Evolutionary conservation across 2,329 filamentous ascomycete genomes (phyloP), one percentile per base, ranked within the genome.

Genomic region (Penicillium griseofulvum): DNA sequence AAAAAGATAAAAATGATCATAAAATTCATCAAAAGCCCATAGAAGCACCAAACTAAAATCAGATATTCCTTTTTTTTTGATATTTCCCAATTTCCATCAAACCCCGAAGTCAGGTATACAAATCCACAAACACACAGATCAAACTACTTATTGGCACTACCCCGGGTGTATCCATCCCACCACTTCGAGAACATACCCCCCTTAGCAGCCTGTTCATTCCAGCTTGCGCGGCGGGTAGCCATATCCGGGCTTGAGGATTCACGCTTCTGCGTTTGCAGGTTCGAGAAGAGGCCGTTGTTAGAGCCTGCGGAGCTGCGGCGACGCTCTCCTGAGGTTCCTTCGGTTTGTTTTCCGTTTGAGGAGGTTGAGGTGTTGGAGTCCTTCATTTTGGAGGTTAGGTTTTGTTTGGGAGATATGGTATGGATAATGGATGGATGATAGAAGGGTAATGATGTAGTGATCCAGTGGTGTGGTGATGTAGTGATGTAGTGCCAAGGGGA

Each of bases 251-350:
- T 76, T 10, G 51, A 54, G 1, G 66, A 70, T 37, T 73, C 73
- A 11, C 78, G 72, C 59, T 81, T 81, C 65, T 78, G 76, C 28
- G 68, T 71, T 5, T 72, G 71, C 56, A 80, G 67, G 29, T 73
- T 71, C 22, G 61, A 59, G 47, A 69, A 70, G 2, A 71, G 58
- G 4, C 44, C 56, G 1, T 43, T 55, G 17, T 57, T 57, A n/a
- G 65, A 64, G 43, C 58, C 38, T 2, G 46, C 61, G 46, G 70
- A 67, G 29, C 65, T 67, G 55, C 68, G 65, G 51, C 69, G 64
- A 28, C 69, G 61, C 22, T 71, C 68, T 6, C 52, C 58, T 28
- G 55, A 53, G 31, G 36, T 55, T 37, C 31, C 48, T 42, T 49
- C 53, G 45, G 41, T 56, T 54, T 38, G 57, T 34, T 61, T 44